Base-by-base conservation (phyloP, 2,329 filamentous ascomycete genomes). In the Calonectria montana region DNA sequence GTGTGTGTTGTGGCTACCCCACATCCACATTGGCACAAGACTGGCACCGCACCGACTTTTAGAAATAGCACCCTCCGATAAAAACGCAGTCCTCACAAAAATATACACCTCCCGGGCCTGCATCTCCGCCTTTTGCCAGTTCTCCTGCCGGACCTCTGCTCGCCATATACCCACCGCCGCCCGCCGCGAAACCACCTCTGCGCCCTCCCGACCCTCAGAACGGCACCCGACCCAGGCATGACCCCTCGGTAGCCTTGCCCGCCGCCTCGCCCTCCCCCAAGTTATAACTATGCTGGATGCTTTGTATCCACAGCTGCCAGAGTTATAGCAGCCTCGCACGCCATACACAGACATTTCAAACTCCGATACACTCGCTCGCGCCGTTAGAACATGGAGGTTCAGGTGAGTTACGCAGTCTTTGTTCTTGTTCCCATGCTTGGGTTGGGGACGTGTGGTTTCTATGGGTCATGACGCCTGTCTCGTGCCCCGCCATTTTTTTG, bases 301-400 rank as follows among this genome's bases (percentile, higher is more conserved):
- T 83, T 79, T 75, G 73, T 79, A 74, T 80, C 80, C 80, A 79
- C 81, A 79, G 84, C 84, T 86, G 84, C 84, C 82, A 74, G 81
- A 80, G 76, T 83, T 82, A 83, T 86, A 86, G 84, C 84, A 85
- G 84, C 84, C 77, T 81, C 77, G 66, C 71, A 64, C 77, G n/a
- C 25, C 74, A 47, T 70, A 73, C 72, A 74, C 65, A 43, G 39
- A 25, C 57, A 25, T 31, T 68, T 74, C 31, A 66, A 47, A 41
- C 53, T 50, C 35, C 50, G 53, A 47, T 57, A 29, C 29, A 59
- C 65, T 45, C 67, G 76, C 75, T 79, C 76, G 74, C 71, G 74
- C 73, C 64, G 65, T 74, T 76, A 76, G 75, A 86, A 79, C 74
- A 87, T 87, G 86, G 86, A 87, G 81, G 85, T 84, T 82, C 86